Evolutionary conservation across 2,329 filamentous ascomycete species (phyloP), one percentile per base, ranked within the genome.

Genomic region (Ophiocordyceps camponoti-leonardi): DNA sequence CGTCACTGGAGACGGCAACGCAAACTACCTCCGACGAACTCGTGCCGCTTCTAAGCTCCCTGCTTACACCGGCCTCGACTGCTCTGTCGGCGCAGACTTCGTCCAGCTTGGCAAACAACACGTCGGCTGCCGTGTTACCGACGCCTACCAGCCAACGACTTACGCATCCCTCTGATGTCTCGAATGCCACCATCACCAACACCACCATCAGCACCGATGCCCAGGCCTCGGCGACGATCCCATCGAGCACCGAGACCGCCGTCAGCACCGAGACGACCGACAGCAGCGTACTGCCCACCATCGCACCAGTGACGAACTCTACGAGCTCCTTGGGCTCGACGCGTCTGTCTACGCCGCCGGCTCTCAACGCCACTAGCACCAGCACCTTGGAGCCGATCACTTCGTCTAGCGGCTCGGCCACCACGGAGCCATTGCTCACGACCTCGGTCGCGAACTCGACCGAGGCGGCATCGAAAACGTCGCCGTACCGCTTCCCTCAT

Each of bases 211-310:
- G 19, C 4, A 51, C 43, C 13, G 41, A 44, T 19, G n/a, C 14
- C 31, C 46, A 49, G 12, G 42, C 45, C 20, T 48, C 50, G 6
- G 44, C 47, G 22, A 48, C 42, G 30, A 51, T 48, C 26, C 44
- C 49, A 22, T 35, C 47, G 18, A 43, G 46, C 33, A 42, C 42
- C 11, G 26, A 19, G 20, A 47, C 43, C 18, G 10, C 37, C 22
- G 33, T 20, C 20, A 33, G 20, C 35, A 31, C 20, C 31, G 47
- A 22, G 40, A 42, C 26, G 20, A 19, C 35, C n/a, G 35, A 19
- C 16, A 19, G 6, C n/a, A 19, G 35, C 18, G n/a, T 2, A 6
- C 35, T 19, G 7, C 43, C 46, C 26, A 46, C 49, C 16, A 42
- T 35, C 11, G 14, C 45, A 19, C 46, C 49, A 19, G 20, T 41